Conservation (phyloP, 495 filamentous ascomycete genomes). For the Aspergillus cavernicola region DNA sequence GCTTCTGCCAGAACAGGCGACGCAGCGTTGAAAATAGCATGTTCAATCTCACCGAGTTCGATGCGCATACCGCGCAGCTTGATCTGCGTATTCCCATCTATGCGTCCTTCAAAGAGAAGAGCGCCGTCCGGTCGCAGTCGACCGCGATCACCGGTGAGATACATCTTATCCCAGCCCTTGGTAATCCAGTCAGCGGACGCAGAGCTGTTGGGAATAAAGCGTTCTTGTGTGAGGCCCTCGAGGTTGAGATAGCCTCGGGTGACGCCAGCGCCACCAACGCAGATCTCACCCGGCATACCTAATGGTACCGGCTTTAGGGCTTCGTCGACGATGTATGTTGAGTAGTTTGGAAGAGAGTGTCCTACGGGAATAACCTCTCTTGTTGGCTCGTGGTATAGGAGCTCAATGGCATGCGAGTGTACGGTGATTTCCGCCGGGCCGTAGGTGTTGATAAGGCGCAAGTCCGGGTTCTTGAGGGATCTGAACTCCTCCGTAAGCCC, state of each 20-base stretch:
- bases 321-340: constrained; percentile 44
- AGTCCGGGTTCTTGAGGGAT: not conserved
- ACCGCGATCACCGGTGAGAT: constrained; percentile 24
- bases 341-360: constrained; percentile 27
- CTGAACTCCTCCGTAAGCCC: not conserved
- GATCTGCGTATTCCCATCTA: constrained; percentile 39
- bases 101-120: constrained; percentile 26
- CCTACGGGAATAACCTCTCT: not conserved
- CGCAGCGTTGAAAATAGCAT: constrained; percentile 23
- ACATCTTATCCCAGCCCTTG: constrained; percentile 6
- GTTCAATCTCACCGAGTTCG: constrained; percentile 46
- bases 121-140: constrained; percentile 23
- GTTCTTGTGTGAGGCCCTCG: constrained; percentile 27
- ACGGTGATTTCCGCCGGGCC: not conserved
- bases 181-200: not conserved
- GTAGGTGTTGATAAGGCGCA: not conserved
- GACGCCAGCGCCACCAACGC: constrained; percentile 35
- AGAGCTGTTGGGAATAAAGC: constrained; percentile 24
- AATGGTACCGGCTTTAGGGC: constrained; percentile 36
- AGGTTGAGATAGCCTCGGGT: constrained; percentile 34
- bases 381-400: not conserved
- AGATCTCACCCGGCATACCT: constrained; percentile 42
- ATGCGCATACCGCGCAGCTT: constrained; percentile 51
- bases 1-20: constrained; percentile 25
- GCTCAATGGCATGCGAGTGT: not conserved